Evolutionary conservation across 176 grass and related monocot genomes (phyloP).

Genomic region (Rhynchospora tenuis): DNA sequence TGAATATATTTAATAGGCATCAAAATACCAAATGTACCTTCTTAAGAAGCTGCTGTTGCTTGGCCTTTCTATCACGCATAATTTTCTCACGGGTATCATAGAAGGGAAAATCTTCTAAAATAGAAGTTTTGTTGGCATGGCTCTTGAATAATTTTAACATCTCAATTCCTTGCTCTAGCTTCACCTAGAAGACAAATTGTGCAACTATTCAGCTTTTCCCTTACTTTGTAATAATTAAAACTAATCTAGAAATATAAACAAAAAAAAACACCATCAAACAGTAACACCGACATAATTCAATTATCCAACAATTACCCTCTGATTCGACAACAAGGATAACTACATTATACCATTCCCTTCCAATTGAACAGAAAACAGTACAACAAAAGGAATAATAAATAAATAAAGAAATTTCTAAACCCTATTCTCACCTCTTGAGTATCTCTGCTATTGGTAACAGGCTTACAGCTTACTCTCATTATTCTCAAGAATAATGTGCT

Average conservation of each 20-base stretch:
- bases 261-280: conserved; percentile 1
- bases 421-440: conserved; percentile 69
- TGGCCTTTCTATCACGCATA: conserved; percentile 72
- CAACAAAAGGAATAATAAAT: not conserved
- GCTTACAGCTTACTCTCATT: conserved; percentile 98
- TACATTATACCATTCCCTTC: not conserved
- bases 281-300: not conserved
- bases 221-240: not conserved
- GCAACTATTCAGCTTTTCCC: not conserved
- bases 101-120: conserved; percentile 81
- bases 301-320: not conserved
- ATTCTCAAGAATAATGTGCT: conserved; percentile 81
- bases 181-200: conserved; percentile 45
- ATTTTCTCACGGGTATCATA: conserved; percentile 90
- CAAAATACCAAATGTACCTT: conserved; percentile 42
- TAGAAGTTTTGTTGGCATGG: conserved; percentile 68
- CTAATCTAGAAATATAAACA: not conserved
- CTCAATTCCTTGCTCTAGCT: conserved; percentile 72
- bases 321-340: not conserved
- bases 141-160: conserved; percentile 86
- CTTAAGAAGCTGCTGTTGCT: conserved; percentile 61
- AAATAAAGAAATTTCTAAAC: not conserved
- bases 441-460: conserved; percentile 87
- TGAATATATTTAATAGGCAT: not conserved
- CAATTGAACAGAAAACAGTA: not conserved